Percentiles rank a stretch among this genome's conserved stretches.
These are phyloP conservation scores for Salicornia ramosissima DNA, from an alignment of 148 eudicot species.

Conservation along the genomic window DNA sequence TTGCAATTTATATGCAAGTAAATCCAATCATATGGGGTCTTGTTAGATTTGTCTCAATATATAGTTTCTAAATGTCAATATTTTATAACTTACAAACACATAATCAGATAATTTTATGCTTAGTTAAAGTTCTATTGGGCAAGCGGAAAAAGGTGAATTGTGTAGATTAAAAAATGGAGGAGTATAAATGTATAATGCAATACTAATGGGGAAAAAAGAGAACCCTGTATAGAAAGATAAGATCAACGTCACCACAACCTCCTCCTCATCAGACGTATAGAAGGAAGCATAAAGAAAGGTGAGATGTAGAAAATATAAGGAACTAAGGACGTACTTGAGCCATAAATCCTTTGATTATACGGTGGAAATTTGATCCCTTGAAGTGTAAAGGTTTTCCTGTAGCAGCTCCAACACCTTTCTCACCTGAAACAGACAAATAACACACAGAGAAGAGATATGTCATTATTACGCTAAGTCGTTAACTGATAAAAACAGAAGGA, in stretches of 20 bases:
- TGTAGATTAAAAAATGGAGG: too few species aligned
- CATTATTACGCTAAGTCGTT: background rate
- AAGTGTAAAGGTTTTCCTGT: conserved; percentile 81
- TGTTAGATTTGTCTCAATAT: too few species aligned
- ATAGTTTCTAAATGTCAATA: too few species aligned
- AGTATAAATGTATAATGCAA: too few species aligned
- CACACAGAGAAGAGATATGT: background rate
- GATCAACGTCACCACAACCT: background rate
- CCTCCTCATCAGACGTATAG: background rate
- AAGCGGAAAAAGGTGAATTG: too few species aligned
- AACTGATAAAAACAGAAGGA: background rate
- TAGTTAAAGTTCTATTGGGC: too few species aligned
- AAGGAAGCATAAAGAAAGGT: conserved; percentile 1
- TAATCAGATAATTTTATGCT: too few species aligned
- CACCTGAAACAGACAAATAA: conserved; percentile 44
- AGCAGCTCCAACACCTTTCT: conserved; percentile 75
- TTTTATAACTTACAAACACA: too few species aligned
- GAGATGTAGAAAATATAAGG: background rate
- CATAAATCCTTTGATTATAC: conserved; percentile 92
- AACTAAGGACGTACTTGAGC: conserved; percentile 62
- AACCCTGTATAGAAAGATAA: background rate
- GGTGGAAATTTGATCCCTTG: conserved; percentile 82
- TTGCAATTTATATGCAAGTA: too few species aligned
- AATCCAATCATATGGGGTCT: too few species aligned
- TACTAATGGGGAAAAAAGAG: background rate